Conservation (phyloP, 1,284 basidiomycete species). For the Thelephora terrestris region DNA sequence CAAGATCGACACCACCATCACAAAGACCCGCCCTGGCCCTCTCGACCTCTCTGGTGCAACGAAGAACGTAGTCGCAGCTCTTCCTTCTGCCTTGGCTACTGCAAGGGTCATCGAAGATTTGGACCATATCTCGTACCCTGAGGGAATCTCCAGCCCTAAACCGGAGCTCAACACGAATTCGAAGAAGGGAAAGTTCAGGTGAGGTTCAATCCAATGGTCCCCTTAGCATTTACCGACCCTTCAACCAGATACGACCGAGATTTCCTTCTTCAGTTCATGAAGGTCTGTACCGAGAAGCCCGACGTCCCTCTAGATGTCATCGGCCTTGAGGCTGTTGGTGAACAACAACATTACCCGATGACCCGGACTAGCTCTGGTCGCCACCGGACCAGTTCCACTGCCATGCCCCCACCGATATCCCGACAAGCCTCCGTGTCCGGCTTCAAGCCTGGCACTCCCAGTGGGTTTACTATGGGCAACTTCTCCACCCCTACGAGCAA, state of each 20-base stretch:
- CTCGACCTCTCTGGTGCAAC: constrained; percentile 53
- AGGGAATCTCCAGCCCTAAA: constrained; percentile 75
- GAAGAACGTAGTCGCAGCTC: constrained; percentile 30
- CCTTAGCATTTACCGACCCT: neutral
- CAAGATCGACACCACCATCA: constrained; percentile 49
- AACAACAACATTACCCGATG: constrained; percentile 41
- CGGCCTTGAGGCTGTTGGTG: constrained; percentile 70
- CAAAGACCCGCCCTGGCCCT: constrained; percentile 54
- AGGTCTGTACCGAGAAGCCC: constrained; percentile 90
- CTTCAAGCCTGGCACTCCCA: constrained; percentile 32
- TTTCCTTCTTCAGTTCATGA: constrained; percentile 97
- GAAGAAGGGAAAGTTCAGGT: constrained; percentile 87
- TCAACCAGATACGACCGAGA: constrained; percentile 85
- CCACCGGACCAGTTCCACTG: constrained; percentile 33
- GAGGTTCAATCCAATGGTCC: constrained; percentile 8
- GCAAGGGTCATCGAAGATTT: constrained; percentile 83
- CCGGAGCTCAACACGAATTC: constrained; percentile 80
- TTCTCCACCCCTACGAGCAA: constrained; percentile 51
- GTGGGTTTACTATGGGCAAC: constrained; percentile 63
- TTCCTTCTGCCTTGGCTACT: constrained; percentile 60
- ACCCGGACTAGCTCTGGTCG: constrained; percentile 55
- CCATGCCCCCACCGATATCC: constrained; percentile 27
- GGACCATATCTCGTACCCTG: constrained; percentile 72
- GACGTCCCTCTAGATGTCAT: constrained; percentile 87
- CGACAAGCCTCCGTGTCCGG: constrained; percentile 42